Evolutionary conservation across 441 rosid species (phyloP).

Genomic region (Erodium trifolium): DNA sequence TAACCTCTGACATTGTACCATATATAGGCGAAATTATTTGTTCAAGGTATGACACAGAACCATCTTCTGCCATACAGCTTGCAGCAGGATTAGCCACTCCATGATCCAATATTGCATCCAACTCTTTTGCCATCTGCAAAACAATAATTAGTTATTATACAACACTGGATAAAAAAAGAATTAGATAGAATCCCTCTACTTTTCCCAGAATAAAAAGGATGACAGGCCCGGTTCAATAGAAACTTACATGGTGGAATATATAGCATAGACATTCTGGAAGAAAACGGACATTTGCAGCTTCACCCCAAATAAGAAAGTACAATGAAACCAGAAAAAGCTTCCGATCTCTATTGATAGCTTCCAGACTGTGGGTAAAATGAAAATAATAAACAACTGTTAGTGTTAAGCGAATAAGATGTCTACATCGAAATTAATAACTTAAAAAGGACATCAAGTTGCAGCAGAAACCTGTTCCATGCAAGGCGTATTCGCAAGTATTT

Average conservation of each 20-base stretch:
- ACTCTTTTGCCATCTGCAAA: slow-evolving; percentile 91
- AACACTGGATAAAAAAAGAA: background rate
- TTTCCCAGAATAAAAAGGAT: background rate
- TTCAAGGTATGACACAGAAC: slow-evolving; percentile 76
- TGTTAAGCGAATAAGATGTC: slow-evolving; percentile 8
- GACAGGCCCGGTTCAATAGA: slow-evolving; percentile 6
- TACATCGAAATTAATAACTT: slow-evolving; percentile 16
- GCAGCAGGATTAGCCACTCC: slow-evolving; percentile 62
- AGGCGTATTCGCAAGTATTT: slow-evolving; percentile 72
- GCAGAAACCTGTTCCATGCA: slow-evolving; percentile 71
- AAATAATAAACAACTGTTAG: slow-evolving; percentile 17
- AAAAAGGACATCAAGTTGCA: slow-evolving; percentile 21
- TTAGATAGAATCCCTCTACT: background rate
- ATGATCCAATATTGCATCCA: slow-evolving; percentile 91
- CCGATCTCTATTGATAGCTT: slow-evolving; percentile 86
- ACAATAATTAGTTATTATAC: slow-evolving; percentile 8
- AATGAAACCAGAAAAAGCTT: slow-evolving; percentile 89
- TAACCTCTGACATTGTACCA: slow-evolving; percentile 46
- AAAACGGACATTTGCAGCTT: slow-evolving; percentile 98
- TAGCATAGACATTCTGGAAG: slow-evolving; percentile 99
- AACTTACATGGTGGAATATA: slow-evolving; percentile 89
- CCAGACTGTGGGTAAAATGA: slow-evolving; percentile 40
- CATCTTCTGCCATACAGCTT: slow-evolving; percentile 54
- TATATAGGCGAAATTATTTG: slow-evolving; percentile 75
- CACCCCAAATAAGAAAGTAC: slow-evolving; percentile 97